Evolutionary conservation across 2,329 filamentous ascomycete genomes (phyloP).

Genomic region (Microdochium nivale): DNA sequence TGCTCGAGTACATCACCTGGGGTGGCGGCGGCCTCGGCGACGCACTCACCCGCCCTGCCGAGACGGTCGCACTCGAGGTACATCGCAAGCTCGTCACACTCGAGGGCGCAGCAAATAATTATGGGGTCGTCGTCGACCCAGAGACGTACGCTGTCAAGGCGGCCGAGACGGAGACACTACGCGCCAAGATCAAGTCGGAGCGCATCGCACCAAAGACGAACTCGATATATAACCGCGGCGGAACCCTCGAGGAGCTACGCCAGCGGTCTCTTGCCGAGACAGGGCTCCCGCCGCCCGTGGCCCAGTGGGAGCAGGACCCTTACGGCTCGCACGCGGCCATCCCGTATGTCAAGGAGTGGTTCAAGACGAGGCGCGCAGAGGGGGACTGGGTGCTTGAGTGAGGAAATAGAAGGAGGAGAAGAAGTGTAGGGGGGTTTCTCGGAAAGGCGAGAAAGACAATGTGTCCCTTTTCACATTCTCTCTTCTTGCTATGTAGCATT

Average conservation of each 20-base stretch:
- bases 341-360: conserved; percentile 34
- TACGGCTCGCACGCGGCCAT: conserved; percentile 35
- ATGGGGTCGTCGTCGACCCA: conserved; percentile 33
- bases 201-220: conserved; percentile 7
- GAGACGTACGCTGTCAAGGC: conserved; percentile 24
- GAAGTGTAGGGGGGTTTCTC: not conserved
- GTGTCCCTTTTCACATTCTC: not conserved
- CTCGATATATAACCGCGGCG: conserved; percentile 32
- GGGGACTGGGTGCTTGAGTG: conserved; percentile 14
- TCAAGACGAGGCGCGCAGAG: conserved; percentile 22
- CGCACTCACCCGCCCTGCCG: conserved; percentile 30
- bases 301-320: conserved; percentile 32
- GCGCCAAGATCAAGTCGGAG: conserved; percentile 19
- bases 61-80: conserved; percentile 35
- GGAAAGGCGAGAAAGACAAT: not conserved
- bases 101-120: conserved; percentile 29
- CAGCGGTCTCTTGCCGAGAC: conserved; percentile 28
- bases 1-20: conserved; percentile 41
- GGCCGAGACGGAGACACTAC: conserved; percentile 23
- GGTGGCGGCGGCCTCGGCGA: conserved; percentile 39
- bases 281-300: conserved; percentile 27
- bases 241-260: conserved; percentile 27
- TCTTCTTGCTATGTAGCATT: too few species aligned
- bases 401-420: not conserved
- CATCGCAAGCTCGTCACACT: conserved; percentile 32